Base-by-base conservation (phyloP, 78 protist species). In the Dictyostelium brefeldianum region DNA sequence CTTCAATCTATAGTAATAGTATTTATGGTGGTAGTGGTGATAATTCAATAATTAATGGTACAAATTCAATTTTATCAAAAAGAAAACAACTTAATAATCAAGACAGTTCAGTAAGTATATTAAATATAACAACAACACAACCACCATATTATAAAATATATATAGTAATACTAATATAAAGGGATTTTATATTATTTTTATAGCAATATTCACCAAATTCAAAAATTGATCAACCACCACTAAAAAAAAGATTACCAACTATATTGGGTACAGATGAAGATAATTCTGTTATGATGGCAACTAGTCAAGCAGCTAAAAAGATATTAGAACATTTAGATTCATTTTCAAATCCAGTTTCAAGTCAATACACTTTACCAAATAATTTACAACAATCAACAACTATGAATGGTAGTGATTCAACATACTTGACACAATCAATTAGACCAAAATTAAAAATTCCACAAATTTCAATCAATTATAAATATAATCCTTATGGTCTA, bases 271-370 rank as follows among this genome's bases (percentile, higher is more conserved):
- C 70, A 62, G 70, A 62, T 62, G 50, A 17, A 1, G 78, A 71
- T 5, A 25, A 78, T 31, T n/a, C 56, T 4, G 67, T 47, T 20
- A 87, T 87, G 50, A 59, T 80, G 51, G 65, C 74, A 12, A 87
- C 93, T 1, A 87, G 93, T n/a, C 80, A 87, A 78, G 84, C 93
- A 9, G 93, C 93, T 47, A 87, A 77, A 64, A 74, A 47, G 50
- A 87, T 87, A 36, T 64, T 87, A 14, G 75, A 56, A 25, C 78
- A 57, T 56, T 51, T 87, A 54, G 93, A 87, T 65, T 50, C 81
- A 27, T 87, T 87, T 65, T 87, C 93, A 43, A 25, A 25, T 15
- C 84, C 84, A 50, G 84, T 77, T 17, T 56, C 75, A 31, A 29
- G 46, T 6, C 75, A 67, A 29, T 67, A 67, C 17, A 67, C 25